A percentile compares a stretch with the other conserved stretches of the same genome.
Conservation (phyloP, 2,329 filamentous ascomycete species). For the Apiospora kogelbergensis region DNA sequence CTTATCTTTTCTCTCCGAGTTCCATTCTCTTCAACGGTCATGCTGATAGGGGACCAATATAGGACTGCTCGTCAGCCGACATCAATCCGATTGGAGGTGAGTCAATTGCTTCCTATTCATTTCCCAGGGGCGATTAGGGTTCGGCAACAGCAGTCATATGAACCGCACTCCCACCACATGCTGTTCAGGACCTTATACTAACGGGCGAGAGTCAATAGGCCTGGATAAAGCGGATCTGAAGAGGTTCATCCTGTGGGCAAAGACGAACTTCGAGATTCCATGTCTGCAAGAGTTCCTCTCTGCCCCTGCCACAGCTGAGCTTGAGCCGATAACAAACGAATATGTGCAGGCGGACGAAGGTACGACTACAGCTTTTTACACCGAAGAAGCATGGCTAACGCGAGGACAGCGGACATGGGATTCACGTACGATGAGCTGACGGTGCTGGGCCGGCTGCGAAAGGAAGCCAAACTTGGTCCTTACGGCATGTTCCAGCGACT, state of each 20-base stretch:
- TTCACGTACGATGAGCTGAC: constrained; percentile 51
- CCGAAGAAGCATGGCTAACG: constrained; percentile 22
- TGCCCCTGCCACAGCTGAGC: constrained; percentile 62
- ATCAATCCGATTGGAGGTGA: constrained; percentile 61
- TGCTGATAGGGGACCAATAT: neutral
- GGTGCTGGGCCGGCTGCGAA: constrained; percentile 23
- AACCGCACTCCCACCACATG: too few relatives aligned
- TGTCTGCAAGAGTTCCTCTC: constrained; percentile 64
- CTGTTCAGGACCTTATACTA: too few relatives aligned
- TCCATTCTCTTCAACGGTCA: too few relatives aligned
- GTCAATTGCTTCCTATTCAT: too few relatives aligned
- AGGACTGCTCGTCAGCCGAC: constrained; percentile 53
- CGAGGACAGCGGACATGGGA: constrained; percentile 44
- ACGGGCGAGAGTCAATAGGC: constrained; percentile 16
- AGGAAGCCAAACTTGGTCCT: constrained; percentile 24
- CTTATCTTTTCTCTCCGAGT: too few relatives aligned
- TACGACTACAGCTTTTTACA: too few relatives aligned
- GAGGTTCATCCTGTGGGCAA: constrained; percentile 67
- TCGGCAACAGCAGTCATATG: too few relatives aligned
- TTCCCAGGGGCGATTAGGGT: too few relatives aligned
- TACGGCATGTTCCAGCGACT: constrained; percentile 45
- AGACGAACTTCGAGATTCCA: constrained; percentile 58
- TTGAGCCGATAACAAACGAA: constrained; percentile 63
- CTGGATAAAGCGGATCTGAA: constrained; percentile 60
- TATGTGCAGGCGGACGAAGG: constrained; percentile 36